Conservation (phyloP, 805 yeast genomes). For the Henningerozyma blattae region DNA sequence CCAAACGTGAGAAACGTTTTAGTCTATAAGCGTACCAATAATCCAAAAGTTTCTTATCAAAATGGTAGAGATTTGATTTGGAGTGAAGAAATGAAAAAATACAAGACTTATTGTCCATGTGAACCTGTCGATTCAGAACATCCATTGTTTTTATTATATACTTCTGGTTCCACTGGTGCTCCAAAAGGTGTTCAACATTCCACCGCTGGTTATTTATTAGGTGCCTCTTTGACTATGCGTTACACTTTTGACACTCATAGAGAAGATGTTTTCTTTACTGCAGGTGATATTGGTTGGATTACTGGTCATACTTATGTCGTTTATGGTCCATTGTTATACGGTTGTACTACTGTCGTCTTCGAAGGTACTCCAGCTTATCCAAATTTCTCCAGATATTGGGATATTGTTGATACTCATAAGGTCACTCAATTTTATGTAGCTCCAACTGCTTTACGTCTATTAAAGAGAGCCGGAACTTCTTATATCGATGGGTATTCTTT, state of each 20-base stretch:
- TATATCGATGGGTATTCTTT: conserved; percentile 73
- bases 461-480: conserved; percentile 80
- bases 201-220: conserved; percentile 89
- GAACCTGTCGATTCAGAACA: conserved; percentile 83
- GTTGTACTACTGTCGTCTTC: conserved; percentile 86
- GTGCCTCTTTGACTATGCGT: conserved; percentile 83
- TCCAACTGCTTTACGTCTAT: conserved; percentile 91
- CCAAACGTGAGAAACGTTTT: conserved; percentile 67
- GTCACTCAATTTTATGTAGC: conserved; percentile 97
- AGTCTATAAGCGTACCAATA: conserved; percentile 83
- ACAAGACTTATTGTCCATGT: conserved; percentile 78
- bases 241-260: conserved; percentile 89
- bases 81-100: conserved; percentile 79
- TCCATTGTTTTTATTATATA: conserved; percentile 88
- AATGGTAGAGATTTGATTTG: conserved; percentile 87
- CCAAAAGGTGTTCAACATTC: conserved; percentile 97
- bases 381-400: conserved; percentile 91
- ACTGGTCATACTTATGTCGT: conserved; percentile 96
- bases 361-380: conserved; percentile 99
- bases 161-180: conserved; percentile 96
- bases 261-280: conserved; percentile 83
- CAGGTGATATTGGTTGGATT: conserved; percentile 99
- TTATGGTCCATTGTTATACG: conserved; percentile 82
- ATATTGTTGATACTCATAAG: conserved; percentile 77
- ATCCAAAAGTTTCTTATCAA: conserved; percentile 55